Conservation (phyloP, 176 grass and related monocot species). For the Melocanna baccifera region DNA sequence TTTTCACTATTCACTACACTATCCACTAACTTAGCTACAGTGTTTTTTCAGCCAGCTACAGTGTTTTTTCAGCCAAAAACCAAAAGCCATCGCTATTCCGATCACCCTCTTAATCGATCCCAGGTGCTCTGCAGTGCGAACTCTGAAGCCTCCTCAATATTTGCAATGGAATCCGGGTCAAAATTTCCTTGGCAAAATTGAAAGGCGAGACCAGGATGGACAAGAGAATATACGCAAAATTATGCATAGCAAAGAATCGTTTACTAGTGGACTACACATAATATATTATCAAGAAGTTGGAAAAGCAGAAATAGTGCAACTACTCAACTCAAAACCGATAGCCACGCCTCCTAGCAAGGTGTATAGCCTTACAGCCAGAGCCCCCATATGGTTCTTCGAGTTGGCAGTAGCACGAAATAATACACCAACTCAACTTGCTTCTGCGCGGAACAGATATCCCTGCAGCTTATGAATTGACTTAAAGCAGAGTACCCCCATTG, state of each 20-base stretch:
- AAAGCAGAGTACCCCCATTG: background rate
- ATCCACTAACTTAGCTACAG: no score
- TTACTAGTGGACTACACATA: background rate
- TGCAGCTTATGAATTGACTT: conserved; percentile 15
- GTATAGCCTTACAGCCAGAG: background rate
- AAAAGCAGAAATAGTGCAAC: background rate
- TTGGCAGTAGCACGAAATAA: conserved; percentile 2
- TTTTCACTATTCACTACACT: no score
- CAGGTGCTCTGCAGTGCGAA: no score
- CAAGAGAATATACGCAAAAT: background rate
- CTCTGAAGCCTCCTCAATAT: no score
- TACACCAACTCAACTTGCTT: background rate
- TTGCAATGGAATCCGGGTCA: background rate
- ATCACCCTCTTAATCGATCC: no score
- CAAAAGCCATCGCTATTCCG: no score
- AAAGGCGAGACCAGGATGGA: background rate
- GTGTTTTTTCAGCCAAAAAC: no score
- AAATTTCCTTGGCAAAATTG: background rate
- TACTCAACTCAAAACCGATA: background rate
- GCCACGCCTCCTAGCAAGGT: background rate
- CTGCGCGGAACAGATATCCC: background rate
- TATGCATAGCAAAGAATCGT: background rate
- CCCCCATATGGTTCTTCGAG: background rate
- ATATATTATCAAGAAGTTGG: background rate
- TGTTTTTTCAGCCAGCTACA: no score